Base-by-base conservation (phyloP, 2,329 filamentous ascomycete species). In the Domatiomyces globalis region DNA sequence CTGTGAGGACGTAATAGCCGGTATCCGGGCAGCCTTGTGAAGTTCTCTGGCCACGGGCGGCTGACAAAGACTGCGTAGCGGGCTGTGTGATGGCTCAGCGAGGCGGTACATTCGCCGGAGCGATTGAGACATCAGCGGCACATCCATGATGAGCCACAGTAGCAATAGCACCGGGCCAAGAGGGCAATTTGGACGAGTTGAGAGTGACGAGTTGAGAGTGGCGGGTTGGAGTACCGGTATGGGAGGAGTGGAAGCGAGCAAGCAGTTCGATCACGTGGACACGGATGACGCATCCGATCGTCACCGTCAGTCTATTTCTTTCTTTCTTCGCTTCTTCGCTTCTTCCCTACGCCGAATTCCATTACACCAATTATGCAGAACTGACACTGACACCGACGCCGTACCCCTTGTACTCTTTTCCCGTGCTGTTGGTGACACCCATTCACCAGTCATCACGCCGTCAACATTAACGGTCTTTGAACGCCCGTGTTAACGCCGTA, bases 1-100 rank as follows among this genome's bases (percentile, higher is more conserved):
- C 58, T 71, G 69, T 43, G 73, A 74, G 29, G 73, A 65, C 55
- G 72, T 71, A 56, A 75, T 66, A 8, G 71, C 69, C 20, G 73
- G 70, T 51, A 73, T 58, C 54, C 69, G 63, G 42, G 68, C 65
- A 44, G 68, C 68, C 55, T 68, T 71, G 56, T 72, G 69, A 27
- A 73, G 61, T 51, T 59, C 65, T 63, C 69, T 67, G 52, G 63
- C 49, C 9, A 39, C 33, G 10, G 33, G 33, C 33, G 8, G 33
- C 33, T 15, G 33, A 15, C 33, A 39, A 10, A 39, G 12, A 39
- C 33, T 39, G 33, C 33, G 33, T 15, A 39, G 33, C 33, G 33
- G 33, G 2, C 33, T 10, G 33, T 39, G 12, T 10, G 33, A 15
- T 15, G 33, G 33, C 12, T 39, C 33, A 5, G 33, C 12, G 15